Evolutionary conservation across 2,329 filamentous ascomycete species (phyloP).

Genomic region (Neophaeococcomyces aloes): DNA sequence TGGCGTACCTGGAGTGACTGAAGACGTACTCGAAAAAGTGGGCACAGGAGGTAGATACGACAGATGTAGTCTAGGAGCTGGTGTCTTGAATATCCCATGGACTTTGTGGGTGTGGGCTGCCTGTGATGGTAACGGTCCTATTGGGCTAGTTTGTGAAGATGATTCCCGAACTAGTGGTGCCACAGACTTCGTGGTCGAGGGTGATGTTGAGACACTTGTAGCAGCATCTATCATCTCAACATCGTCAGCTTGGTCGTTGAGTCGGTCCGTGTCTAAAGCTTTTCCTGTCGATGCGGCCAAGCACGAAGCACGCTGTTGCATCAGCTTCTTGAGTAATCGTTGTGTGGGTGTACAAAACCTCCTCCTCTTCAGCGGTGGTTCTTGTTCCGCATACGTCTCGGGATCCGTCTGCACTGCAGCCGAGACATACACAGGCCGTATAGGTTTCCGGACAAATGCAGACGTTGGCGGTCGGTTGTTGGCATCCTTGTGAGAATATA

Average conservation of each 20-base stretch:
- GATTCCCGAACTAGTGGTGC: constrained; percentile 8
- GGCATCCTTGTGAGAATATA: neutral
- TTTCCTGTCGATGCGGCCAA: constrained; percentile 13
- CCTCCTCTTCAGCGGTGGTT: constrained; percentile 21
- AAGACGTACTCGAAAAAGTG: constrained; percentile 19
- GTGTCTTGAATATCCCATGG: constrained; percentile 10
- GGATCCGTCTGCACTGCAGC: constrained; percentile 34
- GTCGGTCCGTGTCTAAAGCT: constrained; percentile 9
- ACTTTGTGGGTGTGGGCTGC: constrained; percentile 18
- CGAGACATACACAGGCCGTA: constrained; percentile 31
- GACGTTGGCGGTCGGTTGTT: constrained; percentile 3
- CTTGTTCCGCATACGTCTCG: constrained; percentile 28
- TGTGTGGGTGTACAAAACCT: constrained; percentile 33
- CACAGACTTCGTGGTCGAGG: constrained; percentile 4
- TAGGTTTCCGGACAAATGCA: neutral
- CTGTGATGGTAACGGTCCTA: constrained; percentile 19
- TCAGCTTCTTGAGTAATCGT: constrained; percentile 33
- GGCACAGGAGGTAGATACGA: constrained; percentile 25
- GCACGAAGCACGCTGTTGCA: constrained; percentile 28
- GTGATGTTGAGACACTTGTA: constrained; percentile 19
- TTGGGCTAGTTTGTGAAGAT: neutral
- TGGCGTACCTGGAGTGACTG: constrained; percentile 23
- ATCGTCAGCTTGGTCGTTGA: constrained; percentile 24
- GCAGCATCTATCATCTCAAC: constrained; percentile 39
- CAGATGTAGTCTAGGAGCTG: constrained; percentile 29